Percentiles rank a stretch among this genome's conserved stretches.
Evolutionary conservation across 495 filamentous ascomycete genomes (phyloP).

Genomic region (Physcia stellaris): DNA sequence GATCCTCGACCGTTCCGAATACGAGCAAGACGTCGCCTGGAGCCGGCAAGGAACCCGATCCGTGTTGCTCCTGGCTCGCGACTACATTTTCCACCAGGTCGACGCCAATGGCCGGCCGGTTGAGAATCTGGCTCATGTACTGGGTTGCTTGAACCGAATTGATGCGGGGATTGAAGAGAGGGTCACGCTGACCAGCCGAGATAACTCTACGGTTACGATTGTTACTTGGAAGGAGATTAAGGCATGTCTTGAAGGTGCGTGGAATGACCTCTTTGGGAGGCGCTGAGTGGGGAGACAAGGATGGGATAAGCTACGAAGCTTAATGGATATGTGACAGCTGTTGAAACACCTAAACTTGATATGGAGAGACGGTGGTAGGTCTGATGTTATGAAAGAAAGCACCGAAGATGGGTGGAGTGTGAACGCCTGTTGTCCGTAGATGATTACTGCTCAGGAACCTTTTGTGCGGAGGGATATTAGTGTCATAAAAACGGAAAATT

Average conservation of each 20-base stretch:
- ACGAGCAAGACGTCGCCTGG: conserved; percentile 61
- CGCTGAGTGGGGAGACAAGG: neutral
- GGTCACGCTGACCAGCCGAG: conserved; percentile 70
- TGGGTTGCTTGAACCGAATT: conserved; percentile 75
- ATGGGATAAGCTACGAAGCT: neutral
- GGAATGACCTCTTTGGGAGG: conserved; percentile 47
- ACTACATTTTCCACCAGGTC: conserved; percentile 94
- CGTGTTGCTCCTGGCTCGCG: conserved; percentile 81
- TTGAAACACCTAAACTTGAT: no score
- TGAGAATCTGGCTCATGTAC: conserved; percentile 70
- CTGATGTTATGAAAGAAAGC: no score
- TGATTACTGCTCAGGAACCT: no score
- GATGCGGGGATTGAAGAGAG: conserved; percentile 83
- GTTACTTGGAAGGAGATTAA: conserved; percentile 81
- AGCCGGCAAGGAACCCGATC: conserved; percentile 85
- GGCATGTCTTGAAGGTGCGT: conserved; percentile 63
- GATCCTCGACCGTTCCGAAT: conserved; percentile 81
- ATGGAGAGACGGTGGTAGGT: no score
- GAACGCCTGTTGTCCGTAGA: no score
- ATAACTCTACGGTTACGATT: conserved; percentile 75
- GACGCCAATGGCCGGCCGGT: conserved; percentile 69
- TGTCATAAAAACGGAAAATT: no score
- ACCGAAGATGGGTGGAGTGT: no score
- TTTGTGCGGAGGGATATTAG: no score
- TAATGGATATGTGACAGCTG: no score